These are phyloP conservation scores for Paecilomyces dactylethromorphus DNA, from an alignment of 2,329 filamentous ascomycete species.

Conservation along the genomic window DNA sequence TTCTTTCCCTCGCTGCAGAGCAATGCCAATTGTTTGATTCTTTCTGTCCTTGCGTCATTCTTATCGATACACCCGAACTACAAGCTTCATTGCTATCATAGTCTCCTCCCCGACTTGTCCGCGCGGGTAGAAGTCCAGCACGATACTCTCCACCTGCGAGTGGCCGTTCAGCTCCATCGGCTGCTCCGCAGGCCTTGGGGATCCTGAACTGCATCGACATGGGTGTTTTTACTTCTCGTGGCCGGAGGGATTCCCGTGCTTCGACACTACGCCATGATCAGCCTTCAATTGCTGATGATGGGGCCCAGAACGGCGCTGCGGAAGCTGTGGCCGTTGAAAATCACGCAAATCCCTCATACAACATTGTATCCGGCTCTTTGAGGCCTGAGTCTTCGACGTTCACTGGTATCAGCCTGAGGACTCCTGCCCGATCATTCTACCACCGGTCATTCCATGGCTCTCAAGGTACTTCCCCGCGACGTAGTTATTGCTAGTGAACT, in stretches of 20 bases:
- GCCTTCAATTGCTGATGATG: slow-evolving; percentile 14
- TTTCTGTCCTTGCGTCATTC: not conserved
- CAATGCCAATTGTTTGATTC: not conserved
- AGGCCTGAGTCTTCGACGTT: slow-evolving; percentile 22
- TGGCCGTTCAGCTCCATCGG: not conserved
- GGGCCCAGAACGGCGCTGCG: slow-evolving; percentile 11
- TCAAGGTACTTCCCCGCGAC: slow-evolving; percentile 22
- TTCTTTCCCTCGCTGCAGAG: not conserved
- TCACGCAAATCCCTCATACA: slow-evolving; percentile 16
- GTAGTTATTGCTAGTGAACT: not conserved
- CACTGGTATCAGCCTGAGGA: slow-evolving; percentile 28
- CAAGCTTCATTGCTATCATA: not conserved
- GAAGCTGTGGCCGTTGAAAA: slow-evolving; percentile 18
- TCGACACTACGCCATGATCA: slow-evolving; percentile 10
- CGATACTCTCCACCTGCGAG: not conserved
- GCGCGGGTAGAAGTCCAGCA: not conserved
- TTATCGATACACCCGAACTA: not conserved
- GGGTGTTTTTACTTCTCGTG: slow-evolving; percentile 23
- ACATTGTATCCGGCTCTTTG: slow-evolving; percentile 18
- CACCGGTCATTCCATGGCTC: slow-evolving; percentile 38
- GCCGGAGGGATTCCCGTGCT: slow-evolving; percentile 20
- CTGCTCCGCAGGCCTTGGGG: not conserved
- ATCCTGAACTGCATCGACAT: slow-evolving; percentile 5
- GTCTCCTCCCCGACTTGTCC: not conserved
- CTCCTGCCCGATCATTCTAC: slow-evolving; percentile 39